Conservation (phyloP, 2,329 filamentous ascomycete species). For the Onygena corvina region DNA sequence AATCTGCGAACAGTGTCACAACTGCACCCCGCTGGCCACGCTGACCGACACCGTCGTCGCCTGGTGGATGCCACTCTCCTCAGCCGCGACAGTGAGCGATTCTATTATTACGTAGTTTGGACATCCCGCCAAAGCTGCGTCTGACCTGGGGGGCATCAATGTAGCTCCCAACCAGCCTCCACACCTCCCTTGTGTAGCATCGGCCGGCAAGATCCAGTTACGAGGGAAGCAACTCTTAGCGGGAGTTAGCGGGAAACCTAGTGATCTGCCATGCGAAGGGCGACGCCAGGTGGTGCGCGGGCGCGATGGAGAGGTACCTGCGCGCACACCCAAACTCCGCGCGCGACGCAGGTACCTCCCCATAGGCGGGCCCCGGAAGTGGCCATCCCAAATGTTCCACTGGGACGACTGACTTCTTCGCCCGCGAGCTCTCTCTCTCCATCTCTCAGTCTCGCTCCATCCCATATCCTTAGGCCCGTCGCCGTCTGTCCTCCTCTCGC, state of each 20-base stretch:
- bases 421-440: constrained; percentile 3
- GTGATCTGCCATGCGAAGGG: neutral
- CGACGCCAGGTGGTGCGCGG: neutral
- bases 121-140: neutral
- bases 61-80: neutral
- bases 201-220: neutral
- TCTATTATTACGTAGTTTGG: neutral
- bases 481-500: constrained; percentile 10
- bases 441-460: neutral
- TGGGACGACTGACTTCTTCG: constrained; percentile 8
- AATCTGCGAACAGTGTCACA: constrained; percentile 2
- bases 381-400: constrained; percentile 1
- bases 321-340: neutral
- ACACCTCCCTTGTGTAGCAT: neutral
- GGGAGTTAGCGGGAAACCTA: neutral
- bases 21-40: neutral
- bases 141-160: no score
- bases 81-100: neutral
- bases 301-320: neutral
- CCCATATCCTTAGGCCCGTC: constrained; percentile 11
- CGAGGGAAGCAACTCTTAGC: neutral
- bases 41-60: no score
- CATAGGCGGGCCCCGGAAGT: neutral
- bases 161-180: neutral
- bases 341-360: neutral